Conservation (phyloP, 169 alveolate species). For the Cryptosporidium bovis region DNA sequence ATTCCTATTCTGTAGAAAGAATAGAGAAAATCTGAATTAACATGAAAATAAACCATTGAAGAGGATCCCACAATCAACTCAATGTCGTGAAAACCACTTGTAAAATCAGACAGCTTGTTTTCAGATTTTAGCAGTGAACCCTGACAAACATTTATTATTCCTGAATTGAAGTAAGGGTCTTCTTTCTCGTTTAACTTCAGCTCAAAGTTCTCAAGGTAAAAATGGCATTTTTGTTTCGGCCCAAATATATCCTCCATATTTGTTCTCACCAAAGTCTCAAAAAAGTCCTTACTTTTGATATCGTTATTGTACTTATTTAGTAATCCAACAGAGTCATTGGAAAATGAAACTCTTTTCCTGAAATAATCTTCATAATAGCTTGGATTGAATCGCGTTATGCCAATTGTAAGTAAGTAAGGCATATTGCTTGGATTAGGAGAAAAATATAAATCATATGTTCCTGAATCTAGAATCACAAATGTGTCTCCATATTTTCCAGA, state of each 20-base stretch:
- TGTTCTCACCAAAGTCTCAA: background rate
- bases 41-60: constrained; percentile 38
- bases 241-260: constrained; percentile 5
- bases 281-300: background rate
- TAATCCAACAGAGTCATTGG: background rate
- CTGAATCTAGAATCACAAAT: background rate
- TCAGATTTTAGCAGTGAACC: constrained; percentile 20
- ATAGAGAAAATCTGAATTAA: constrained; percentile 40
- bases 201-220: constrained; percentile 28
- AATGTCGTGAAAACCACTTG: constrained; percentile 38
- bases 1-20: constrained; percentile 76
- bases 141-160: constrained; percentile 58
- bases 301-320: constrained; percentile 5
- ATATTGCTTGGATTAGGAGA: constrained; percentile 39
- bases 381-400: constrained; percentile 44
- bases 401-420: constrained; percentile 65
- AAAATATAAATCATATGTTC: constrained; percentile 38
- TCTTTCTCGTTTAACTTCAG: constrained; percentile 19
- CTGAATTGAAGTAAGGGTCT: constrained; percentile 41
- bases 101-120: constrained; percentile 9
- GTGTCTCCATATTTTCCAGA: constrained; percentile 74
- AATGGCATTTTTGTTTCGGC: constrained; percentile 25
- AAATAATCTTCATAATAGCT: constrained; percentile 10
- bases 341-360: background rate
- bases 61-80: constrained; percentile 29